Conservation (phyloP, 805 yeast genomes). For the Komagataella mondaviorum region DNA sequence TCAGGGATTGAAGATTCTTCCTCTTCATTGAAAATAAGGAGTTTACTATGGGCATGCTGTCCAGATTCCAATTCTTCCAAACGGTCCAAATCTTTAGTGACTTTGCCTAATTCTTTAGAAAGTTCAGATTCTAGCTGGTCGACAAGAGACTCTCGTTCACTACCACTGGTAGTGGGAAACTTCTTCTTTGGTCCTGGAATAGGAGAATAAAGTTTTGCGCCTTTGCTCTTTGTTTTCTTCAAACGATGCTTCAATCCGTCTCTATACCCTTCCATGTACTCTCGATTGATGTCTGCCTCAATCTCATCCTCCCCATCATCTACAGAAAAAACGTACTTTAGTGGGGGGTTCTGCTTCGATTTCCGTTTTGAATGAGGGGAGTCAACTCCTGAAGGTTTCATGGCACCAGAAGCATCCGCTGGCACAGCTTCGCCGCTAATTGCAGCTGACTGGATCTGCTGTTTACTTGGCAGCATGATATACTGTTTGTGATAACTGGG, state of each 20-base stretch:
- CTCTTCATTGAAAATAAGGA: constrained; percentile 3
- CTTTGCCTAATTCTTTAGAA: constrained; percentile 9
- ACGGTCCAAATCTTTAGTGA: constrained; percentile 12
- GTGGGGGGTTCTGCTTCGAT: constrained; percentile 12
- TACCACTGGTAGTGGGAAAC: neutral
- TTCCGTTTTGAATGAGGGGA: neutral
- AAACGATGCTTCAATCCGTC: constrained; percentile 49
- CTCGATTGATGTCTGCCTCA: constrained; percentile 41
- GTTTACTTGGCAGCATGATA: neutral
- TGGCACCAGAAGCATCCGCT: neutral
- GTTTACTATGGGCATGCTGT: neutral
- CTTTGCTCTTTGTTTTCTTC: constrained; percentile 12
- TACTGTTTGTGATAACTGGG: neutral
- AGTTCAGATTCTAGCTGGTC: constrained; percentile 16
- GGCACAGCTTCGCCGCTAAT: neutral
- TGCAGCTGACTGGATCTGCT: neutral
- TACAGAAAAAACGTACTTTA: constrained; percentile 47
- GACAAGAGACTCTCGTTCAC: neutral
- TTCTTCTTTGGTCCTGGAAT: neutral
- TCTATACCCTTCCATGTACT: constrained; percentile 58
- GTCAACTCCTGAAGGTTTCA: neutral
- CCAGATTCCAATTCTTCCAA: constrained; percentile 17
- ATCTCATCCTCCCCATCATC: constrained; percentile 74
- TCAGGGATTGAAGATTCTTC: constrained; percentile 7
- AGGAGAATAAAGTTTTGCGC: neutral